Evolutionary conservation across 495 filamentous ascomycete genomes (phyloP), one percentile per base, ranked within the genome.

Genomic region (Aspergillus bridgeri): DNA sequence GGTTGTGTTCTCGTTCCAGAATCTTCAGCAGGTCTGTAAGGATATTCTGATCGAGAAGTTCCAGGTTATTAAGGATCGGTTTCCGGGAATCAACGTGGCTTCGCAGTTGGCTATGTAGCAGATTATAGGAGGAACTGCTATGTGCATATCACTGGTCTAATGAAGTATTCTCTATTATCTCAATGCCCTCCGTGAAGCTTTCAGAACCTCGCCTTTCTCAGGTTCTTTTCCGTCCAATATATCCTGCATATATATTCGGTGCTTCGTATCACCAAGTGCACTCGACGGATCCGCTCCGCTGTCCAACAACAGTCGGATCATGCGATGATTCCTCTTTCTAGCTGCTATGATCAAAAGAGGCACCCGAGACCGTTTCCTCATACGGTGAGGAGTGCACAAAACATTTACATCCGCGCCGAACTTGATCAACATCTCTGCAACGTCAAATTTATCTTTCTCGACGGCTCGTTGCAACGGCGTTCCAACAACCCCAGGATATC

Each of bases 11-110:
- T 69, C 68, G 6, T 70, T 70, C 46, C 56, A 60, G 9, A 62
- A 65, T 47, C 48, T 71, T 18, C 60, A 68, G 54, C 51, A 51
- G n/a, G 53, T 71, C 42, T 54, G 57, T 17, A 64, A 57, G 33
- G 54, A 51, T 22, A 59, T 60, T 43, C 52, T 71, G 42, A 61
- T 62, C 13, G 56, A 68, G 49, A 71, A 71, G 48, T 64, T 71
- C 47, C 54, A 65, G 48, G 33, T 66, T 27, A 71, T 70, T 48
- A 49, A 57, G 44, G 64, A 58, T 25, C 62, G 58, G n/a, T 66
- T 60, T 52, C 48, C 53, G 15, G 57, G 63, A 38, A 61, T 66
- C 33, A 58, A 61, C 3, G 48, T 21, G 3, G 48, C 24, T 7
- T 27, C 6, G 20, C 27, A 52, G 50, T 20, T 52, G 50, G 25